Evolutionary conservation across 108 stramenopile species (phyloP).

Genomic region (Cyclotella sp.): DNA sequence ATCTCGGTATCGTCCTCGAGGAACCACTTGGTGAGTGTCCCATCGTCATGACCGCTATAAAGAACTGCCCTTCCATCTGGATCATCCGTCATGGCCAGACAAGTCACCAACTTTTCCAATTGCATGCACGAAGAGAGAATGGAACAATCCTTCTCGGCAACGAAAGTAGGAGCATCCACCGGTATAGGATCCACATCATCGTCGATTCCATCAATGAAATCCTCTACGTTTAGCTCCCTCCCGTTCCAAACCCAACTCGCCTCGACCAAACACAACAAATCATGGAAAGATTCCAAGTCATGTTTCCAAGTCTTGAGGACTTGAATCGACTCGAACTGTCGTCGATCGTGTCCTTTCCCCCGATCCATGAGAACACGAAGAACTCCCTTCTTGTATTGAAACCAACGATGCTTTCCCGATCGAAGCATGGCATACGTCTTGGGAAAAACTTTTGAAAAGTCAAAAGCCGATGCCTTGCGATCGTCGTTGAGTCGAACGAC

Average conservation of each 20-base stretch:
- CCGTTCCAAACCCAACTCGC: conserved; percentile 54
- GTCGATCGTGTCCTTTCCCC: conserved; percentile 25
- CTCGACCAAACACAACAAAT: conserved; percentile 43
- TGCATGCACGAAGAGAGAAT: conserved; percentile 10
- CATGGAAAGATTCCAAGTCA: conserved; percentile 49
- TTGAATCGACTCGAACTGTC: conserved; percentile 24
- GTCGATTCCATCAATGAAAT: conserved; percentile 29
- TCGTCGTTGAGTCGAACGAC: conserved; percentile 28
- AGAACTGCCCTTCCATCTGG: conserved; percentile 38
- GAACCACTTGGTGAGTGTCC: conserved; percentile 47
- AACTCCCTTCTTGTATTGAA: conserved; percentile 38
- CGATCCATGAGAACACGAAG: conserved; percentile 42
- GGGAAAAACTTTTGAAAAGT: conserved; percentile 43
- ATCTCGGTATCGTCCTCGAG: conserved; percentile 24
- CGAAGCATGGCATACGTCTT: conserved; percentile 42
- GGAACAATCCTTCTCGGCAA: conserved; percentile 19
- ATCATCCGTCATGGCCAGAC: conserved; percentile 43
- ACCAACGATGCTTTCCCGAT: conserved; percentile 44
- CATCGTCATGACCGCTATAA: conserved; percentile 50
- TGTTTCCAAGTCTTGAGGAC: conserved; percentile 42
- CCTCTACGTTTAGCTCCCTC: conserved; percentile 18
- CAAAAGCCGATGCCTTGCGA: conserved; percentile 21
- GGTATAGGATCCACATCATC: conserved; percentile 37
- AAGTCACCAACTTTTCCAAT: conserved; percentile 41
- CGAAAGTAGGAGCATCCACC: conserved; percentile 26